Evolutionary conservation across 2,329 filamentous ascomycete genomes (phyloP).

Genomic region (Pseudogymnoascus sp.): DNA sequence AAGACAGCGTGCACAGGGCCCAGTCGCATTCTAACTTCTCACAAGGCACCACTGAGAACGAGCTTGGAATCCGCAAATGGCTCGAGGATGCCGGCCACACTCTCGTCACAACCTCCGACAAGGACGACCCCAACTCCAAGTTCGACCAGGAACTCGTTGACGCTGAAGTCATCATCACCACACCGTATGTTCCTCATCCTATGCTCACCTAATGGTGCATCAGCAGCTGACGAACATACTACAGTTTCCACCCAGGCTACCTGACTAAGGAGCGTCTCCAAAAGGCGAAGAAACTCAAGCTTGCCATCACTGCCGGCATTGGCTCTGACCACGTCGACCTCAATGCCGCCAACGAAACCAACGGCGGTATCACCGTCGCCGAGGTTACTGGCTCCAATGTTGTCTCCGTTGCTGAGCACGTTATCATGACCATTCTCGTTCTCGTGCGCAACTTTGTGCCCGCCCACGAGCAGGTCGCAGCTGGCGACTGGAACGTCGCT

Average conservation of each 20-base stretch:
- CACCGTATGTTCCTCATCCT: conserved; percentile 54
- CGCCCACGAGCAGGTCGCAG: conserved; percentile 85
- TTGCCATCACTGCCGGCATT: conserved; percentile 94
- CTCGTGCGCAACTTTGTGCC: conserved; percentile 98
- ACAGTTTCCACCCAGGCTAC: conserved; percentile 95
- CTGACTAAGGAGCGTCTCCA: conserved; percentile 91
- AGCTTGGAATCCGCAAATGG: conserved; percentile 95
- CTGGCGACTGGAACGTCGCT: conserved; percentile 91
- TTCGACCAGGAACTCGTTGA: conserved; percentile 96
- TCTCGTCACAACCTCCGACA: conserved; percentile 93
- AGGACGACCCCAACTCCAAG: conserved; percentile 85
- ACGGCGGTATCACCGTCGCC: conserved; percentile 92
- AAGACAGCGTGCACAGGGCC: background rate
- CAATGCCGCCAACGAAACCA: conserved; percentile 94
- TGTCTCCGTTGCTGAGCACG: conserved; percentile 96
- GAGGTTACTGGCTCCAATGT: conserved; percentile 98
- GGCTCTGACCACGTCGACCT: conserved; percentile 98
- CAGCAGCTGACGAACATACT: conserved; percentile 6
- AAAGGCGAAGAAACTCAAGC: conserved; percentile 98
- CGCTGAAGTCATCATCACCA: conserved; percentile 98
- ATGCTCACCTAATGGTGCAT: background rate
- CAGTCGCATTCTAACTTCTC: background rate
- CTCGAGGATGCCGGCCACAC: conserved; percentile 96
- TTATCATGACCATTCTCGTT: conserved; percentile 95
- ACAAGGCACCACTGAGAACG: conserved; percentile 94